Base-by-base conservation (phyloP, 345 rosid species). In the Mercurialis annua region DNA sequence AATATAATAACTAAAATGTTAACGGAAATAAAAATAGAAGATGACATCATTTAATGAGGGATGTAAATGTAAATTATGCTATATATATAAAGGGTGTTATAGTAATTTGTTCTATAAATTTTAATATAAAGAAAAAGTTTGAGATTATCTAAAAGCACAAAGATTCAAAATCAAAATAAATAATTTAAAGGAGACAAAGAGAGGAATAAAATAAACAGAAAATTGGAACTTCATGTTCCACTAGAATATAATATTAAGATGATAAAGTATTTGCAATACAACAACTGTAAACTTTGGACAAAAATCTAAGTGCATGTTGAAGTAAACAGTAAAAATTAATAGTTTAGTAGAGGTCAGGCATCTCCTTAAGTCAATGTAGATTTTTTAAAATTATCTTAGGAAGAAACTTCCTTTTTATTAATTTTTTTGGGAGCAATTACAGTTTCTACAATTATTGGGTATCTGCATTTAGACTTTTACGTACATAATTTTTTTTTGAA, bases 241-340 rank as follows among this genome's bases (percentile, higher is more conserved):
- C 29, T 0, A 20, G 2, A 5, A 27, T 9, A n/a, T 15, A 56
- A 55, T n/a, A 27, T 17, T n/a, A 27, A 43, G 52, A 44, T 36
- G 38, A 18, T 52, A 57, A 67, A 44, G 64, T 44, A 46, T 20
- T 57, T 46, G 23, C 29, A 31, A 57, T 29, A 3, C 42, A 56
- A 67, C 10, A 42, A 67, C 11, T 26, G 23, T 10, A 9, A 1
- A 15, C 26, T 52, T 27, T 0, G 53, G 30, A 20, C 42, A 56
- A 44, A 57, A 57, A 67, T 67, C 46, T 44, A 24, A 61, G 65
- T 61, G 34, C 31, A 38, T 20, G 46, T 59, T 36, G 30, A 52
- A 52, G 16, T 20, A 34, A 57, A 57, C 43, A 50, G 55, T 31
- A 57, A 1, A 2, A 40, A 17, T 58, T 11, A 33, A 20, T 52